These are phyloP conservation scores for Hylodesmum podocarpum DNA, from an alignment of 306 rosid species.

Conservation along the genomic window DNA sequence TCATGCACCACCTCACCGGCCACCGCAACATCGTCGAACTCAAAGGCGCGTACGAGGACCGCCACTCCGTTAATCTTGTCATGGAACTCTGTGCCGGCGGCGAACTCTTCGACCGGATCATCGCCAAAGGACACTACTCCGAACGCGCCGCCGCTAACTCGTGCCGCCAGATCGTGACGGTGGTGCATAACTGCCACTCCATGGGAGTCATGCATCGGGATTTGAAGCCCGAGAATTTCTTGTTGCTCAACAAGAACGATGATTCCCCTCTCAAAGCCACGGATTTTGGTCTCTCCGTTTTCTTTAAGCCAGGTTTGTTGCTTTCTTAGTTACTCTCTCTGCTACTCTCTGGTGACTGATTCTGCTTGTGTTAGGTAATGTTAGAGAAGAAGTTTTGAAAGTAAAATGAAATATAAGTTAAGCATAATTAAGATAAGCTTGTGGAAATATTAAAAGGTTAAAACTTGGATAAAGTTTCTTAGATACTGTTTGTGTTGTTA, in stretches of 20 bases:
- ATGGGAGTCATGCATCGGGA: slow-evolving; percentile 98
- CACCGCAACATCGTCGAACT: slow-evolving; percentile 92
- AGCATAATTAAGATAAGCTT: too few species aligned
- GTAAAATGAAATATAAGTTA: too few species aligned
- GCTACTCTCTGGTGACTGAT: neutral
- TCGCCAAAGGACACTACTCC: slow-evolving; percentile 82
- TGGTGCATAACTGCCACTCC: slow-evolving; percentile 82
- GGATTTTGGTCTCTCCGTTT: slow-evolving; percentile 92
- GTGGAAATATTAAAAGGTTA: too few species aligned
- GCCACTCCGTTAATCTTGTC: slow-evolving; percentile 85
- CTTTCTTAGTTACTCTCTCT: too few species aligned
- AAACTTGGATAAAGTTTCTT: too few species aligned
- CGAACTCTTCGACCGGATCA: slow-evolving; percentile 90
- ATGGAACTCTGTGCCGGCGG: slow-evolving; percentile 99
- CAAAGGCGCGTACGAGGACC: slow-evolving; percentile 87
- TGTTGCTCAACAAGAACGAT: slow-evolving; percentile 59
- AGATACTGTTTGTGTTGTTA: too few species aligned
- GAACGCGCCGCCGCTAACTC: slow-evolving; percentile 87
- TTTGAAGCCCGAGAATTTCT: slow-evolving; percentile 90
- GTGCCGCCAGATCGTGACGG: slow-evolving; percentile 87
- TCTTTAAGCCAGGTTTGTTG: slow-evolving; percentile 69
- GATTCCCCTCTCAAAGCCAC: slow-evolving; percentile 84
- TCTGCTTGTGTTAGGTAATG: neutral
- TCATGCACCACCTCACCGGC: slow-evolving; percentile 98
- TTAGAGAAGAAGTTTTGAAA: too few species aligned